Conservation (phyloP, 208 protist genomes). For the Acanthamoeba castellanii region DNA sequence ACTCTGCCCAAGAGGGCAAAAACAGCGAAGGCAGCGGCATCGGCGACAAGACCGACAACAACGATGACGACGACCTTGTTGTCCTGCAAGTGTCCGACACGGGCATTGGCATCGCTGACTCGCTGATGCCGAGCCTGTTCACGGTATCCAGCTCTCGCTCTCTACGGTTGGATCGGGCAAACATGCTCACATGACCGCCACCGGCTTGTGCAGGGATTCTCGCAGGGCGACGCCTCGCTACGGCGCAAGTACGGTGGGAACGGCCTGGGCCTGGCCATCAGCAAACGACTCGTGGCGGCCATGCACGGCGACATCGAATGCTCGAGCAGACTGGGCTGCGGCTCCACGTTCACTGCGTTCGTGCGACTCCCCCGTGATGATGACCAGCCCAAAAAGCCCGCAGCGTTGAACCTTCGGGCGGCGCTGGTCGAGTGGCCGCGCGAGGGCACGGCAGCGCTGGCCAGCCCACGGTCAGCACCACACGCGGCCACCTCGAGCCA, state of each 20-base stretch:
- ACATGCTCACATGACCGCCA: not conserved
- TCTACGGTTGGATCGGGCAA: no score
- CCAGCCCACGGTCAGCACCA: not conserved
- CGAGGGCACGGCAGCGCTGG: no score
- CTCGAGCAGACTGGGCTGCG: constrained; percentile 21
- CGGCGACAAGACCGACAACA: not conserved
- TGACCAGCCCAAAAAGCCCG: no score
- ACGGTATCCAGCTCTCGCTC: not conserved
- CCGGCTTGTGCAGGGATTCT: not conserved
- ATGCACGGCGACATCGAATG: constrained; percentile 57
- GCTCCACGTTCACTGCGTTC: constrained; percentile 1
- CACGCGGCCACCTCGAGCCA: not conserved
- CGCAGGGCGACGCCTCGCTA: constrained; percentile 40
- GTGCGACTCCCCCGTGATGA: not conserved
- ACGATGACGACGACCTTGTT: not conserved
- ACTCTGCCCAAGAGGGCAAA: not conserved
- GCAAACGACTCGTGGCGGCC: not conserved
- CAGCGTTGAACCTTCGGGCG: no score
- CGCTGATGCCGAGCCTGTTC: not conserved
- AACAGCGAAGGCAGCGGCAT: not conserved
- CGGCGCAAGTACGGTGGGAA: constrained; percentile 20
- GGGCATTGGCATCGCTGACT: not conserved
- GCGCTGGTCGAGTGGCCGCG: no score
- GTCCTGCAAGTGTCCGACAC: not conserved
- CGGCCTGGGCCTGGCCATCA: constrained; percentile 59